Evolutionary conservation across 1,284 basidiomycete genomes (phyloP), one percentile per base, ranked within the genome.

Genomic region (Microbotryum saponariae): DNA sequence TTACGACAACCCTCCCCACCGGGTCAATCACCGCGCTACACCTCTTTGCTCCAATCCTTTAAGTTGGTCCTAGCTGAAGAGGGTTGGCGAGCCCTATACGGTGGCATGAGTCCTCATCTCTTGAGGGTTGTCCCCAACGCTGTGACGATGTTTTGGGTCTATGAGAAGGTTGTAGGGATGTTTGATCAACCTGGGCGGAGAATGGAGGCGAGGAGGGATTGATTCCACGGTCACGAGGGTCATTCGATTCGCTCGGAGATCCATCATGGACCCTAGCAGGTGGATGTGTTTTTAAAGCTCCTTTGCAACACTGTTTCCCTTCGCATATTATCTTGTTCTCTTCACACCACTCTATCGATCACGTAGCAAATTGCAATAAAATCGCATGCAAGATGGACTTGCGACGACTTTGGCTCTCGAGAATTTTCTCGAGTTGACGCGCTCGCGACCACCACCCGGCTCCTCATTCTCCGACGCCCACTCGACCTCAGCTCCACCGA

Each of bases 61-160:
- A 83, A 82, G 42, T 81, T 94, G 4, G 85, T 99, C 62, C 82
- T 93, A 54, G 83, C 82, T 18, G 96, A 99, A 75, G 94, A 99
- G 75, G 94, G 94, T 25, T 82, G 84, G 6, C 79, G 82, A 37
- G 85, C 88, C 6, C 75, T 98, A 48, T 98, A 99, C 72, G 88
- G 91, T 42, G 96, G 96, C 5, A 81, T 99, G 58, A 89, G 86
- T 58, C 92, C 94, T 0, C 96, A 98, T 76, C 80, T 99, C 61
- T 86, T 98, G 82, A 85, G 94, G 53, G 94, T 98, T 58, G 89
- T 97, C 1, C 94, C 94, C 4, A 98, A 98, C 70, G 94, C 94
- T 0, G 89, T 88, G 1, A 91, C 96, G 68, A 98, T 97, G 91
- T 98, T 87, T 77, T 85, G 65, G n/a, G 74, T 78, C 45, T 78